phyloP scores from a whole-genome alignment of 345 rosid species.

The Aquilaria malaccensis region DNA sequence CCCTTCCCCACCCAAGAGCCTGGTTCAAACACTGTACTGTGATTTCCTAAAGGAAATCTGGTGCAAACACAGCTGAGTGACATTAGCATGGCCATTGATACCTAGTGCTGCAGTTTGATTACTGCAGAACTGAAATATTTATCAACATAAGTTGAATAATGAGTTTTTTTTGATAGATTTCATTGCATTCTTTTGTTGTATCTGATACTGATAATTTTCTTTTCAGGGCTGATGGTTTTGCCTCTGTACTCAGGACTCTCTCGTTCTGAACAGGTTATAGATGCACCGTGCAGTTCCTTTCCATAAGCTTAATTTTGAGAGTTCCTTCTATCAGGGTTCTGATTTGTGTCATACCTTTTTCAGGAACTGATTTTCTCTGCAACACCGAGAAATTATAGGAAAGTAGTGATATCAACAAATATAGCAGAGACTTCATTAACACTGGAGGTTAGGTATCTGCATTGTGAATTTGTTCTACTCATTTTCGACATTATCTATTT shows the following conservation, averaged over 20 bases:
- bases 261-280: constrained; percentile 69
- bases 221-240: constrained; percentile 69
- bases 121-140: neutral
- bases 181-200: constrained; percentile 3
- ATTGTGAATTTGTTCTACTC: neutral
- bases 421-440: constrained; percentile 95
- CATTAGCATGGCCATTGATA: too few species aligned
- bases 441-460: constrained; percentile 52
- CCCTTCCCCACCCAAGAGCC: too few species aligned
- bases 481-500: neutral
- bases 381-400: constrained; percentile 87
- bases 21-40: too few species aligned
- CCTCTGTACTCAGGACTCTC: constrained; percentile 90
- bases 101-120: too few species aligned
- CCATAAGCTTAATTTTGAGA: neutral
- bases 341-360: neutral
- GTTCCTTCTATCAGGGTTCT: constrained; percentile 5
- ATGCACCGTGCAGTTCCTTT: neutral
- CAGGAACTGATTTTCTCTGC: constrained; percentile 86
- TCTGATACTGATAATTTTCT: constrained; percentile 1
- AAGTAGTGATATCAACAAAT: constrained; percentile 88
- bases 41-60: too few species aligned
- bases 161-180: too few species aligned
- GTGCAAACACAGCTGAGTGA: too few species aligned
- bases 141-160: too few species aligned